Evolutionary conservation across 176 grass and related monocot genomes (phyloP).

Genomic region (Typha latifolia): DNA sequence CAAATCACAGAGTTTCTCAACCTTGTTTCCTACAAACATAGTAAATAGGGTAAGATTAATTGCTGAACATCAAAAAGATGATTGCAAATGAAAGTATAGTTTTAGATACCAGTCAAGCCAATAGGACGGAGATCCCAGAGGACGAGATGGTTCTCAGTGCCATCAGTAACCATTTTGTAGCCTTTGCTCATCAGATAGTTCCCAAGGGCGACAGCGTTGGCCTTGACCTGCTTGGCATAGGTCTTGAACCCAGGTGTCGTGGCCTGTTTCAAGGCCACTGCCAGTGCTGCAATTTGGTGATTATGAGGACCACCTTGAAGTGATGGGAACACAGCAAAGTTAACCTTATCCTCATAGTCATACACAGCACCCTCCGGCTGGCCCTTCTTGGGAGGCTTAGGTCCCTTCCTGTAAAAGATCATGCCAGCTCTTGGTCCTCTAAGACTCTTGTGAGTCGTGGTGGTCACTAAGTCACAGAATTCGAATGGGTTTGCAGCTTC

Average conservation of each 20-base stretch:
- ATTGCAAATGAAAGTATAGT: slow-evolving; percentile 1
- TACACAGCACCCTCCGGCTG: slow-evolving; percentile 87
- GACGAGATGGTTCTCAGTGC: slow-evolving; percentile 98
- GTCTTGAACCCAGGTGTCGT: slow-evolving; percentile 75
- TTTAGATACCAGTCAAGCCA: slow-evolving; percentile 74
- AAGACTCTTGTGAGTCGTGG: slow-evolving; percentile 93
- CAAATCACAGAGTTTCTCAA: slow-evolving; percentile 93
- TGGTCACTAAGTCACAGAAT: slow-evolving; percentile 87
- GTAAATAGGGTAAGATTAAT: background rate
- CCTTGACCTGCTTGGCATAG: slow-evolving; percentile 91
- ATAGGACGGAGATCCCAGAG: slow-evolving; percentile 98
- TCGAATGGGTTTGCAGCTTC: slow-evolving; percentile 97
- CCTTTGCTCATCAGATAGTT: slow-evolving; percentile 97
- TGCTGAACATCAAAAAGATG: slow-evolving; percentile 1
- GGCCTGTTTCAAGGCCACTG: slow-evolving; percentile 85
- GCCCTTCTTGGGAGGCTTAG: slow-evolving; percentile 93
- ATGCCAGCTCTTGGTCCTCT: slow-evolving; percentile 88
- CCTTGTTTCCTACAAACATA: slow-evolving; percentile 69
- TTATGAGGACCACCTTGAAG: slow-evolving; percentile 99
- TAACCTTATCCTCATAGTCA: slow-evolving; percentile 89
- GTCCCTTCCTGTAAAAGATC: slow-evolving; percentile 99
- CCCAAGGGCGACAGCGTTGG: slow-evolving; percentile 82
- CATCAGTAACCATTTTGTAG: slow-evolving; percentile 96
- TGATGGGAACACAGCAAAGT: slow-evolving; percentile 94
- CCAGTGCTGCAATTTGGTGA: slow-evolving; percentile 92